Evolutionary conservation across 2,329 filamentous ascomycete species (phyloP).

Genomic region (Cercospora beticola): DNA sequence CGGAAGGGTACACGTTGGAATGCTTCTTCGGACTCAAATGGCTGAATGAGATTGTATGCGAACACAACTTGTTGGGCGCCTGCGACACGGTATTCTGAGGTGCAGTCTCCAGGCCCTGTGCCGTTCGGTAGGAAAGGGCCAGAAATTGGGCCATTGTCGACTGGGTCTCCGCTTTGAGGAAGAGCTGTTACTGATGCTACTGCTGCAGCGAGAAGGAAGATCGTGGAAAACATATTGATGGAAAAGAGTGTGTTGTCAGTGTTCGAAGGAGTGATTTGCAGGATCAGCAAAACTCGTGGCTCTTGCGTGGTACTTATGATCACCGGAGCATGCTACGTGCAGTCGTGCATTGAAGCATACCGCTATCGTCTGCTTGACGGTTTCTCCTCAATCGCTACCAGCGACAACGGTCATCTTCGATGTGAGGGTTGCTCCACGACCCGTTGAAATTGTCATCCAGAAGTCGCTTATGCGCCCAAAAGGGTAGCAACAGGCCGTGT

Average conservation of each 20-base stretch:
- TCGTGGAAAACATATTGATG: background rate
- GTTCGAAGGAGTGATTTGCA: background rate
- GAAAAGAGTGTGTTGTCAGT: no score
- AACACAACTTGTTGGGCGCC: background rate
- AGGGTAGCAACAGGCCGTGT: background rate
- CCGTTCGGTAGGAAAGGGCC: slow-evolving; percentile 15
- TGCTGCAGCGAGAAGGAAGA: background rate
- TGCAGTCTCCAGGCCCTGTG: slow-evolving; percentile 15
- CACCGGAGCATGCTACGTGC: background rate
- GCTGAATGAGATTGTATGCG: slow-evolving; percentile 14
- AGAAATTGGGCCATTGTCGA: slow-evolving; percentile 15
- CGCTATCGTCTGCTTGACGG: background rate
- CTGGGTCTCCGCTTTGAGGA: slow-evolving; percentile 13
- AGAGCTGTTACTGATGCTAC: background rate
- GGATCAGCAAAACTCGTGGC: background rate
- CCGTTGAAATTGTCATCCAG: background rate
- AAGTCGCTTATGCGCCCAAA: background rate
- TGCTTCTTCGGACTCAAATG: slow-evolving; percentile 14
- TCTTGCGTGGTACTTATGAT: background rate
- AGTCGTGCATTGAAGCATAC: background rate
- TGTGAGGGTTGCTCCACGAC: background rate
- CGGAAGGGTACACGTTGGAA: slow-evolving; percentile 17
- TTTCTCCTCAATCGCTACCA: background rate
- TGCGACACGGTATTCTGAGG: background rate
- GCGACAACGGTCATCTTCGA: background rate